phyloP scores from a whole-genome alignment of 208 protist species.

The Crithidia thermophila region DNA sequence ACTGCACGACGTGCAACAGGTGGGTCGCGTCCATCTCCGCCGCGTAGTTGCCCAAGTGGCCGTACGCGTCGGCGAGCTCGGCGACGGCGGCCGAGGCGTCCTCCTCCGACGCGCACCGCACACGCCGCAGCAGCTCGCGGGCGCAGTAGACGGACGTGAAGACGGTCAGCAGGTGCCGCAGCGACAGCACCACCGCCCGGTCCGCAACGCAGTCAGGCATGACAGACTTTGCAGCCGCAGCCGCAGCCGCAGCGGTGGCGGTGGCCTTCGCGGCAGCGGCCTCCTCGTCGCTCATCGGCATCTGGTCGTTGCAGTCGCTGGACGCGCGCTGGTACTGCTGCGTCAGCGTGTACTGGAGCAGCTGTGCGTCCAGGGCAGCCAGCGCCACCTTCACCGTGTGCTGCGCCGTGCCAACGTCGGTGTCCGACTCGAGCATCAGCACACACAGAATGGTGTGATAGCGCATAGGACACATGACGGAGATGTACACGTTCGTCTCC shows the following conservation, averaged over 20 bases:
- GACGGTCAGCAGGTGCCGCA: constrained; percentile 54
- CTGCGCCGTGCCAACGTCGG: constrained; percentile 20
- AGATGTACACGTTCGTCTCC: constrained; percentile 36
- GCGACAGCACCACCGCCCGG: constrained; percentile 41
- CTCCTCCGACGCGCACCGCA: constrained; percentile 11
- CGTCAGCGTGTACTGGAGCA: constrained; percentile 67
- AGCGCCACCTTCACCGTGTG: constrained; percentile 44
- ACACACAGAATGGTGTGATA: constrained; percentile 48
- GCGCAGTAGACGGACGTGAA: constrained; percentile 60
- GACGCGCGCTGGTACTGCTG: constrained; percentile 34
- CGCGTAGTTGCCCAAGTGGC: constrained; percentile 48
- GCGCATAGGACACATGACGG: constrained; percentile 45
- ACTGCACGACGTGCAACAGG: constrained; percentile 54
- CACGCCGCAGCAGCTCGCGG: constrained; percentile 33
- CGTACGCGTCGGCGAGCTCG: constrained; percentile 24
- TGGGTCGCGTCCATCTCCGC: constrained; percentile 73
- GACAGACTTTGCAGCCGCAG: constrained; percentile 10
- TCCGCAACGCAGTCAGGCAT: constrained; percentile 47
- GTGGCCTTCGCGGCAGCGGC: background rate
- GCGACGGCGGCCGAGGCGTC: constrained; percentile 12
- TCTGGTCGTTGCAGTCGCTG: constrained; percentile 11
- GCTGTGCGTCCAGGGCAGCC: constrained; percentile 45
- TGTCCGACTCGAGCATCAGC: constrained; percentile 46
- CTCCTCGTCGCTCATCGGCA: constrained; percentile 4
- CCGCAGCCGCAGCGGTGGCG: background rate